Conservation (phyloP, 202 grass and related monocot species). For the Hordeum pubiflorum region DNA sequence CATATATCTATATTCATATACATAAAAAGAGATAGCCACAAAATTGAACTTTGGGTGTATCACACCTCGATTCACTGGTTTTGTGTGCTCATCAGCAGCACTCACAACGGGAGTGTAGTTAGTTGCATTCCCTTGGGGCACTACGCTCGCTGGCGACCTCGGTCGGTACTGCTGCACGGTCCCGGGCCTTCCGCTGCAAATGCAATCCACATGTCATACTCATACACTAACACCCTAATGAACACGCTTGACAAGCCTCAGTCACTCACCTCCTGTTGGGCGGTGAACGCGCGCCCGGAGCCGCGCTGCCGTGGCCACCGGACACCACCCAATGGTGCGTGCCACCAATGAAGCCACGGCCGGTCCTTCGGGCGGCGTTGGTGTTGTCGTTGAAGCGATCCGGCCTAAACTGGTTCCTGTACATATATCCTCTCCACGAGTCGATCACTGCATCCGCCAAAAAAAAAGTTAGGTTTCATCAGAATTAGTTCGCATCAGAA, state of each 20-base stretch:
- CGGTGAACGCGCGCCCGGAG: conserved; percentile 12
- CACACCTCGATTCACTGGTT: conserved; percentile 1
- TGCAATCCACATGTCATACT: background rate
- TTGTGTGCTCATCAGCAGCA: background rate
- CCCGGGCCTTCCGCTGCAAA: conserved; percentile 18
- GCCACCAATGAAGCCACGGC: conserved; percentile 7
- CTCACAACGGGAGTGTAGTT: background rate
- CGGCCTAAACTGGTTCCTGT: conserved; percentile 34
- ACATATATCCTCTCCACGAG: conserved; percentile 28
- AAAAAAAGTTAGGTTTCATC: background rate
- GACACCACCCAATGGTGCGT: conserved; percentile 43
- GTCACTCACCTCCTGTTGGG: conserved; percentile 29
- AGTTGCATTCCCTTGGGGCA: conserved; percentile 10
- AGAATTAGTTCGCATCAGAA: background rate
- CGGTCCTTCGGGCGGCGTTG: conserved; percentile 14
- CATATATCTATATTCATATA: background rate
- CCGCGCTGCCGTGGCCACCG: conserved; percentile 16
- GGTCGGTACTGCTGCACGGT: conserved; percentile 26
- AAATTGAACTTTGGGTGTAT: background rate
- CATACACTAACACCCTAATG: background rate
- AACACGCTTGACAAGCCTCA: background rate
- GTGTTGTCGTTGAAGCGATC: conserved; percentile 31
- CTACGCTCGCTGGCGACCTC: background rate
- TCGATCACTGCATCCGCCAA: background rate
- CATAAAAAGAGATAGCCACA: background rate